phyloP scores from a whole-genome alignment of 2,329 filamentous ascomycete genomes.

The Raffaelea arxii region DNA sequence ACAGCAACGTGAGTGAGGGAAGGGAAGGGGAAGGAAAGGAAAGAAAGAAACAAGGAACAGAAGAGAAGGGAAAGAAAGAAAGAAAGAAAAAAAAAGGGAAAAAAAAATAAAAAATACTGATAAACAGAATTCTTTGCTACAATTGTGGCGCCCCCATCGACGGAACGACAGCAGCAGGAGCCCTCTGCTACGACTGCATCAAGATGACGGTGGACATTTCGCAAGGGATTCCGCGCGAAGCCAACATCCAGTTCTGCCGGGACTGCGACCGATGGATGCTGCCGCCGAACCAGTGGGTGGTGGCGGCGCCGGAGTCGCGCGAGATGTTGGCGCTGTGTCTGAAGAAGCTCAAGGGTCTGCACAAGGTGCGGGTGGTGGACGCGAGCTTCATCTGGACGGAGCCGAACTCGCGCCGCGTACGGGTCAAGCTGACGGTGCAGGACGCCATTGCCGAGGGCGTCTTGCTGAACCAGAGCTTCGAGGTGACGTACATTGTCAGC shows the following conservation, averaged over 20 bases:
- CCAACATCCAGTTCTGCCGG: conserved; percentile 79
- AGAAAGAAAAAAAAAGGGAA: neutral
- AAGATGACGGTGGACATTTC: conserved; percentile 93
- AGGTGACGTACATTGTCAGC: conserved; percentile 84
- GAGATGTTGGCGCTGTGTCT: conserved; percentile 89
- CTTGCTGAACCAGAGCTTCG: conserved; percentile 83
- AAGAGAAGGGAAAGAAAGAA: neutral
- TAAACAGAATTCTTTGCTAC: conserved; percentile 85
- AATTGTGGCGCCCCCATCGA: conserved; percentile 96
- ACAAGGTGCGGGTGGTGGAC: conserved; percentile 89
- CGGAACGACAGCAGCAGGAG: conserved; percentile 74
- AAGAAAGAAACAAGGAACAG: neutral
- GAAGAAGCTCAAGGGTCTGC: conserved; percentile 74
- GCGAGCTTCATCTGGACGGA: conserved; percentile 98
- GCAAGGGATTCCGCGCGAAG: conserved; percentile 81
- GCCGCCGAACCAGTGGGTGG: conserved; percentile 78
- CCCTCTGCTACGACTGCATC: conserved; percentile 92
- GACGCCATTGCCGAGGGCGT: conserved; percentile 53
- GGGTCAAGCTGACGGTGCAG: conserved; percentile 93
- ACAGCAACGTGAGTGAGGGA: conserved; percentile 20
- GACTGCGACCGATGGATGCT: conserved; percentile 93
- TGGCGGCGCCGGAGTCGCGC: conserved; percentile 75
- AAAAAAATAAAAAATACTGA: conserved; percentile 6
- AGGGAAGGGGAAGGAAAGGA: neutral
- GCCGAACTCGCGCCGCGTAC: conserved; percentile 84